Conservation (phyloP, 2,329 filamentous ascomycete genomes). For the Xylariaceae sp. region DNA sequence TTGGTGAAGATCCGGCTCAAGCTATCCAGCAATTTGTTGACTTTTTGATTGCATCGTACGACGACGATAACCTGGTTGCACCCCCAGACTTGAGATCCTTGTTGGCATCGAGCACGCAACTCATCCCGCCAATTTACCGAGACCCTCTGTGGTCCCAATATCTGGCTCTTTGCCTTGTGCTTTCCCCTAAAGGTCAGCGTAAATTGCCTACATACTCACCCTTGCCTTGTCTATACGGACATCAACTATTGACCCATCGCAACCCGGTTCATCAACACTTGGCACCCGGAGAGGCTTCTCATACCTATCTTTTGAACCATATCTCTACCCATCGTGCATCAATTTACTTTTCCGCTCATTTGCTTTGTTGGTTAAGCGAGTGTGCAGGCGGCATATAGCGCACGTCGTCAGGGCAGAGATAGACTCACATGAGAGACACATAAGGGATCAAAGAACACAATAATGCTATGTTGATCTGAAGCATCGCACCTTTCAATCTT, state of each 20-base stretch:
- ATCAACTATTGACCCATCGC: constrained; percentile 2
- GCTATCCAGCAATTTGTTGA: not conserved
- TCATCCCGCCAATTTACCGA: constrained; percentile 2
- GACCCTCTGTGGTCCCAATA: too few relatives aligned
- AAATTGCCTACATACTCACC: too few relatives aligned
- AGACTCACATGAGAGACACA: too few relatives aligned
- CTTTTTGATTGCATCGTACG: not conserved
- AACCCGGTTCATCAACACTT: constrained; percentile 4
- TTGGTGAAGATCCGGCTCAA: constrained; percentile 12
- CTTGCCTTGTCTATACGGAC: constrained; percentile 1
- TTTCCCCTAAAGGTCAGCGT: too few relatives aligned
- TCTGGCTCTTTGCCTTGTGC: constrained; percentile 9
- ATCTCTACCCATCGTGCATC: not conserved
- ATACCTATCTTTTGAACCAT: too few relatives aligned
- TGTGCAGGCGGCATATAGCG: too few relatives aligned
- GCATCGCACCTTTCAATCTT: too few relatives aligned
- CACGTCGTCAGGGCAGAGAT: too few relatives aligned
- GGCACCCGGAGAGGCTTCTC: constrained; percentile 7
- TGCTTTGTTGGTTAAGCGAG: too few relatives aligned
- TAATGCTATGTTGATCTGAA: constrained; percentile 24
- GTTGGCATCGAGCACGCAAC: not conserved
- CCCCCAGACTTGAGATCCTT: not conserved
- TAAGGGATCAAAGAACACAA: constrained; percentile 22
- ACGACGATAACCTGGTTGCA: too few relatives aligned
- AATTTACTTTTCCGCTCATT: constrained; percentile 7